Evolutionary conservation across 2,329 filamentous ascomycete species (phyloP), one percentile per base, ranked within the genome.

Genomic region (Rosellinia necatrix): DNA sequence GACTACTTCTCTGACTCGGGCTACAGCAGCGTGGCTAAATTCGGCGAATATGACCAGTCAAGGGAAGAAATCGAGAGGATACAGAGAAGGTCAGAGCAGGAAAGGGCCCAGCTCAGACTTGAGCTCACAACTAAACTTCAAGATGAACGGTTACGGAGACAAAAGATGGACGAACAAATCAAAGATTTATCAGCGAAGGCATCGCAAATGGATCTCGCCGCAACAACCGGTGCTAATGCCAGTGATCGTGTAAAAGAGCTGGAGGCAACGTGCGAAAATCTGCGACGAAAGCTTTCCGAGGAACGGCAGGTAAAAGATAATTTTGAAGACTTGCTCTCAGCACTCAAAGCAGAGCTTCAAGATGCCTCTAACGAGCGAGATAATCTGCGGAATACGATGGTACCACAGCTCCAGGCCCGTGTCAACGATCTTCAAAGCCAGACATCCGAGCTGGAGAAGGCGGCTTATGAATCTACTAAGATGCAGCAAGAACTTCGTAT

Each of bases 1-100:
- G 94, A 99, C 75, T 97, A 99, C 76, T 99, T 94, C 72, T 99
- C 94, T 2, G 94, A 99, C 72, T 96, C 92, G 5, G 94, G 94
- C 27, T 88, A 91, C 55, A 93, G 91, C 72, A 93, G 91, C 72
- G 93, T 91, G 1, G 82, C 90, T 49, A 89, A 91, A 67, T 88
- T 87, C 68, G 87, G 88, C 59, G 88, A 90, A 42, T 78, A 78
- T 57, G 85, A 87, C 56, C 78, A 83, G 38, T 79, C 78, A 27
- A 81, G 80, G 46, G 84, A 87, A 67, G 91, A 97, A 71, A 78
- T 97, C 29, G 91, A 96, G 58, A 90, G 86, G 71, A 81, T 94
- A 41, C 89, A 92, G 66, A 83, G 94, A 62, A 87, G 87, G 64
- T 86, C 90, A 2, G 93, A 97, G 74, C 93, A 97, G 75, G 92